A percentile compares a stretch with the other conserved stretches of the same genome.
phyloP scores from a whole-genome alignment of 129 eudicot species.

The Flaveria sonorensis region DNA sequence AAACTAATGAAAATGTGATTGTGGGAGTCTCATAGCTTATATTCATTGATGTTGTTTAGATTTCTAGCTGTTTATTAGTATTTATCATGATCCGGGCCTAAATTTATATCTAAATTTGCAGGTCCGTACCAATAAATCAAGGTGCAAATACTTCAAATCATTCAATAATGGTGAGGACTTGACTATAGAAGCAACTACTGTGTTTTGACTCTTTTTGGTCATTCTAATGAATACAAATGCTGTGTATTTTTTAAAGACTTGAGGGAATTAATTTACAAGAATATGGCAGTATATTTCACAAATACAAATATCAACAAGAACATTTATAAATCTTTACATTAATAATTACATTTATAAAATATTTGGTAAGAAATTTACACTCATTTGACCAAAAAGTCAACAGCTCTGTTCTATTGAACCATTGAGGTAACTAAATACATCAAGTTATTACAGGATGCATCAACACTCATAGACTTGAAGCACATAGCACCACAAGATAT shows the following conservation, averaged over 20 bases:
- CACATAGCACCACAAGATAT: constrained; percentile 40
- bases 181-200: constrained; percentile 4
- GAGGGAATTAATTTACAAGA: not conserved
- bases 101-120: constrained; percentile 39
- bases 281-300: not conserved
- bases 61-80: not conserved
- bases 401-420: not conserved
- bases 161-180: constrained; percentile 53
- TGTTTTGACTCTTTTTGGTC: constrained; percentile 25
- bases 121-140: constrained; percentile 63
- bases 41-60: not conserved
- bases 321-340: not conserved
- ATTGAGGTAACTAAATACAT: not conserved
- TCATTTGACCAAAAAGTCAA: constrained; percentile 28
- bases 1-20: not conserved
- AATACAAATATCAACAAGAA: not conserved
- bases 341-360: not conserved
- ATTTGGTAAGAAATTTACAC: not conserved
- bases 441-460: constrained; percentile 55
- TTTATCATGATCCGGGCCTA: not conserved
- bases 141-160: constrained; percentile 52
- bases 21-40: not conserved
- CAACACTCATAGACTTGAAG: constrained; percentile 57
- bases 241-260: not conserved
- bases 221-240: constrained; percentile 7